A percentile compares a stretch with the other conserved stretches of the same genome.
Conservation (phyloP, 2,329 filamentous ascomycete genomes). For the Colletotrichum limetticola region DNA sequence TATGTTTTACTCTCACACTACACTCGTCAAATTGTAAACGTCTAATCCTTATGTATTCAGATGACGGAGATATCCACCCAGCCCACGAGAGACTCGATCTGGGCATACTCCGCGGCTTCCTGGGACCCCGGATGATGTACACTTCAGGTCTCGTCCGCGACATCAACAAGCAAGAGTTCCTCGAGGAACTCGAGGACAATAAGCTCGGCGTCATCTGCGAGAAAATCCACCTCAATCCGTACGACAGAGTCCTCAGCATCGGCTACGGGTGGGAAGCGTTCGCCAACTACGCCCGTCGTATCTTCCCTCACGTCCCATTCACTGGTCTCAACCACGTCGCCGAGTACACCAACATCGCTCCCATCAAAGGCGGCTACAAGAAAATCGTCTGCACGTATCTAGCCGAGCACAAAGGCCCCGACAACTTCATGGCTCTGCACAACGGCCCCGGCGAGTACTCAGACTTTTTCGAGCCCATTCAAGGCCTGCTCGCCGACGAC, state of each 20-base stretch:
- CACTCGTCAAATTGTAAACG: neutral
- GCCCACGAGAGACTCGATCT: neutral
- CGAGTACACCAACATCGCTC: neutral
- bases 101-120: slow-evolving; percentile 73
- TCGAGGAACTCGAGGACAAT: slow-evolving; percentile 92
- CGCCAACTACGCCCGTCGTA: slow-evolving; percentile 83
- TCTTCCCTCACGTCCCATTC: slow-evolving; percentile 44
- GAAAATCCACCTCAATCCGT: slow-evolving; percentile 81
- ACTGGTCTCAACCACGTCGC: neutral
- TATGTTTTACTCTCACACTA: neutral
- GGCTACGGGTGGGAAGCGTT: slow-evolving; percentile 94
- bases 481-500: neutral
- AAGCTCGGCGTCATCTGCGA: slow-evolving; percentile 89
- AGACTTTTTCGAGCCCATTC: neutral
- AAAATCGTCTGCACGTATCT: neutral
- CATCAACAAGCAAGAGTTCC: slow-evolving; percentile 79
- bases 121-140: slow-evolving; percentile 93
- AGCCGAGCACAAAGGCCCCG: neutral
- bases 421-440: neutral
- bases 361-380: neutral
- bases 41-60: neutral
- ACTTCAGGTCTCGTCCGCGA: slow-evolving; percentile 88
- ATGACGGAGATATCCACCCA: slow-evolving; percentile 80
- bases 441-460: neutral
- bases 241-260: slow-evolving; percentile 83